phyloP scores from a whole-genome alignment of 1,139 yeast species.

The Yamadazyma spencermartinsiae region DNA sequence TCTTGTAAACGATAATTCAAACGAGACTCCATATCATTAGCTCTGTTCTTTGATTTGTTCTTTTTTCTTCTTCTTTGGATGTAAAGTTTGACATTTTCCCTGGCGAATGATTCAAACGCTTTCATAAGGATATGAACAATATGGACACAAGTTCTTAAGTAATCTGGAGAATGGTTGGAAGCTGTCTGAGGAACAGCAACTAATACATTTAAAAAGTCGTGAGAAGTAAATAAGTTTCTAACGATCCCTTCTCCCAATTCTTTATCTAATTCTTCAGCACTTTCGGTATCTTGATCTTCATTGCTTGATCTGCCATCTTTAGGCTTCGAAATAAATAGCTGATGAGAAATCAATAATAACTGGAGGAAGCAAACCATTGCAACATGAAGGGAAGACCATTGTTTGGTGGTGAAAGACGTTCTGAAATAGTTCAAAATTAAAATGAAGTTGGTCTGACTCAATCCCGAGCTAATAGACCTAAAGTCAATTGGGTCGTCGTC shows the following conservation, averaged over 20 bases:
- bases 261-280: constrained; percentile 49
- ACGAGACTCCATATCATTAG: constrained; percentile 30
- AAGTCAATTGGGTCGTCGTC: constrained; percentile 40
- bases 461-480: constrained; percentile 65
- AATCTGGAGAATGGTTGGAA: constrained; percentile 62
- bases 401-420: constrained; percentile 48
- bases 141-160: constrained; percentile 62
- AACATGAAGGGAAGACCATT: constrained; percentile 66
- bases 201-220: constrained; percentile 59
- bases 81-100: constrained; percentile 58
- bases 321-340: constrained; percentile 35
- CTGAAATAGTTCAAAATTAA: constrained; percentile 59
- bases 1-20: constrained; percentile 19
- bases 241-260: constrained; percentile 52
- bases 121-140: constrained; percentile 67
- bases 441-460: constrained; percentile 66
- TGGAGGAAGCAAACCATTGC: constrained; percentile 71
- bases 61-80: constrained; percentile 49
- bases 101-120: constrained; percentile 65
- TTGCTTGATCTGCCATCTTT: constrained; percentile 15
- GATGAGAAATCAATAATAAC: constrained; percentile 54
- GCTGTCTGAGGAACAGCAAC: constrained; percentile 67
- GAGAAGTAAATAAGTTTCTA: constrained; percentile 59
- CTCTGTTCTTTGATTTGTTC: constrained; percentile 23
- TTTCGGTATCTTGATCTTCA: constrained; percentile 43